Evolutionary conservation across 495 filamentous ascomycete species (phyloP).

Genomic region (Tuber umbilicatum): DNA sequence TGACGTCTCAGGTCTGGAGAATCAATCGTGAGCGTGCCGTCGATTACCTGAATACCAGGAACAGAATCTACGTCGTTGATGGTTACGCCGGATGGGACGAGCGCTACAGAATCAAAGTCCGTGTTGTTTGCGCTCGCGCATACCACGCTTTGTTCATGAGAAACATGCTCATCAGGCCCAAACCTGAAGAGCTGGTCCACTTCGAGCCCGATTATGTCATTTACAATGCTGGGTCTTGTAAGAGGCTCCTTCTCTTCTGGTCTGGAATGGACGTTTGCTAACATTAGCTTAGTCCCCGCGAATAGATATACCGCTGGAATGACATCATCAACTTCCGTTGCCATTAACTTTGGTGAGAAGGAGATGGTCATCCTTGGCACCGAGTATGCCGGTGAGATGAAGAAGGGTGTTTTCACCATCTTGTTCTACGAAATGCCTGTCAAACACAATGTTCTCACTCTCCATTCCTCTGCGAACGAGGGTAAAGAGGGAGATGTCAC

Average conservation of each 20-base stretch:
- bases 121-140: constrained; percentile 95
- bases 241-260: constrained; percentile 7
- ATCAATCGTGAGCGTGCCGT: constrained; percentile 98
- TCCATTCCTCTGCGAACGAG: constrained; percentile 92
- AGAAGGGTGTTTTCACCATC: constrained; percentile 99
- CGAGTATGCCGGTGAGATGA: constrained; percentile 99
- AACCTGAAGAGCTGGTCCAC: constrained; percentile 79
- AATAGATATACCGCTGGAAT: constrained; percentile 97
- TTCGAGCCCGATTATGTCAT: constrained; percentile 99
- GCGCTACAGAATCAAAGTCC: constrained; percentile 95
- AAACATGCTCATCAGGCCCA: constrained; percentile 98
- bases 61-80: constrained; percentile 97
- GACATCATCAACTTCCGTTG: constrained; percentile 86
- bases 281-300: constrained; percentile 59
- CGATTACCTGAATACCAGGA: constrained; percentile 97
- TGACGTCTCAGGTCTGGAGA: constrained; percentile 75
- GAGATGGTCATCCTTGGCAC: constrained; percentile 98
- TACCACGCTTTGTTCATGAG: constrained; percentile 99
- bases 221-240: constrained; percentile 90
- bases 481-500: constrained; percentile 85
- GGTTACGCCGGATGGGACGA: constrained; percentile 97
- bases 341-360: constrained; percentile 83
- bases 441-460: constrained; percentile 96
- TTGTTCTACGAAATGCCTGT: constrained; percentile 99
- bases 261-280: constrained; percentile 3